phyloP scores from a whole-genome alignment of 805 yeast species.

The Monosporozyma unispora region DNA sequence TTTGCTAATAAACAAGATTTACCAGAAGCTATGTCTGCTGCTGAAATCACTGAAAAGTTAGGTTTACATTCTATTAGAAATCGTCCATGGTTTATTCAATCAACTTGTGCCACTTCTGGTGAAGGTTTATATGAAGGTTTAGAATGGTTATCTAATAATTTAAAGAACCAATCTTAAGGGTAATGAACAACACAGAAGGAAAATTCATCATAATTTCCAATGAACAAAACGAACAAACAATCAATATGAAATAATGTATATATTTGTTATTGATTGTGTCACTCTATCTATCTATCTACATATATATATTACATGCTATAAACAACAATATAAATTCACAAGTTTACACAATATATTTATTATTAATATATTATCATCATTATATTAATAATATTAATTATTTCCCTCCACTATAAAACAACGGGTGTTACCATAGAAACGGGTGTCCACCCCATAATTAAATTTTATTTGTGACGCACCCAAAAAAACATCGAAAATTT shows the following conservation, averaged over 20 bases:
- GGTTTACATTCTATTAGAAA: constrained; percentile 96
- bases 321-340: neutral
- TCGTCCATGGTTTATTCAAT: constrained; percentile 99
- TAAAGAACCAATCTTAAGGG: constrained; percentile 53
- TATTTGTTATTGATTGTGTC: neutral
- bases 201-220: neutral
- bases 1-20: constrained; percentile 98
- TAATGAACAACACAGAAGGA: neutral
- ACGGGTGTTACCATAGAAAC: neutral
- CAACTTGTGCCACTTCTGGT: constrained; percentile 98
- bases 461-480: neutral
- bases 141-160: constrained; percentile 90
- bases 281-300: neutral
- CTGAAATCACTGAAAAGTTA: constrained; percentile 93
- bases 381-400: too few relatives aligned
- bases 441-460: neutral
- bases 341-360: neutral
- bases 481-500: too few relatives aligned
- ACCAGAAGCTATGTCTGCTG: constrained; percentile 98
- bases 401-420: neutral
- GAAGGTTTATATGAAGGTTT: constrained; percentile 97
- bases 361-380: too few relatives aligned
- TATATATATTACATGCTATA: neutral
- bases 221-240: neutral
- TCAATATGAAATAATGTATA: neutral